Base-by-base conservation (phyloP, 2,329 filamentous ascomycete species). In the Seiridium unicorne region DNA sequence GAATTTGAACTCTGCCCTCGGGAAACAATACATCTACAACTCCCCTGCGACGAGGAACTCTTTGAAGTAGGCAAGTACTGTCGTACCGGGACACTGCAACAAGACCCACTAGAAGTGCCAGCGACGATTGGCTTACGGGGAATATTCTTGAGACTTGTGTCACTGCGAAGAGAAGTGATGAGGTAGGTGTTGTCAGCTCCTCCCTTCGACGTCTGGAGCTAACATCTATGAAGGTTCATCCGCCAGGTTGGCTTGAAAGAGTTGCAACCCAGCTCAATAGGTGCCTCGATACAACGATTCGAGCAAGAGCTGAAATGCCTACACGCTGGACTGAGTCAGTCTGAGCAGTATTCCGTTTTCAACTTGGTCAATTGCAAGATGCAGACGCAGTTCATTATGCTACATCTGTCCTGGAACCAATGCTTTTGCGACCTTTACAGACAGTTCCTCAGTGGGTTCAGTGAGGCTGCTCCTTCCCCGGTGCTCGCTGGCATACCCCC, bases 361-460 rank as follows among this genome's bases (percentile, higher is more conserved):
- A 69, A 66, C 44, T 53, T 72, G 6, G 60, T 51, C 31, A 62
- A 60, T 13, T 64, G 60, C n/a, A 57, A 60, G 55, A 67, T 66
- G 66, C 69, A 62, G 8, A 65, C 67, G 1, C 67, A 68, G 53
- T 69, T 69, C 36, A 61, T 75, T n/a, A 69, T 74, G 65, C 60
- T 74, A 6, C 71, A 73, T 60, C 64, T 72, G 18, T 75, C 72
- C 1, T 79, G 73, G 67, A 76, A 79, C 18, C 76, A 79, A 51
- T 75, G 72, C 9, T 73, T 79, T 57, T 79, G 76, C 63, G 78
- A 80, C 53, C 61, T 80, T 4, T 79, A 79, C 58, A 75, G 78
- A 2, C 71, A 79, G n/a, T 71, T 79, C 4, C 64, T 80, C 3
- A 70, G 71, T 2, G 74, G 72, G 10, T 80, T 76, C 48, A 73